These are phyloP conservation scores for Zygosaccharomyces bisporus DNA, from an alignment of 805 yeast genomes.

Conservation along the genomic window DNA sequence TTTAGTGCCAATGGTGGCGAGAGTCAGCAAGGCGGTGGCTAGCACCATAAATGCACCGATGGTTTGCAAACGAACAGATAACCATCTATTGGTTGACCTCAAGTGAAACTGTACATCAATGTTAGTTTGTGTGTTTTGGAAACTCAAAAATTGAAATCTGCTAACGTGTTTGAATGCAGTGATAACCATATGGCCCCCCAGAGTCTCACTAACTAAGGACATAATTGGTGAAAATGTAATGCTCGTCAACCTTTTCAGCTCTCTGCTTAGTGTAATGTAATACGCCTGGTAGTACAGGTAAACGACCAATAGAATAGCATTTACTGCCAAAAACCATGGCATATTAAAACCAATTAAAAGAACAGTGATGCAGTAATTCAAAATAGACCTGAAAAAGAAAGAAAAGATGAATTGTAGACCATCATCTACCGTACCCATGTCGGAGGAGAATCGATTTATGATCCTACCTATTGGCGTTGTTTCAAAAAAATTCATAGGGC, in stretches of 20 bases:
- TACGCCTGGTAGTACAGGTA: constrained; percentile 68
- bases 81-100: constrained; percentile 61
- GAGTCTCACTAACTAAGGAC: constrained; percentile 78
- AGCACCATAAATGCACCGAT: constrained; percentile 57
- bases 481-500: constrained; percentile 68
- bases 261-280: constrained; percentile 70
- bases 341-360: constrained; percentile 49
- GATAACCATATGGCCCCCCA: constrained; percentile 73
- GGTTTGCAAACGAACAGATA: constrained; percentile 55
- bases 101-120: constrained; percentile 47
- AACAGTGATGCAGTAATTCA: constrained; percentile 49
- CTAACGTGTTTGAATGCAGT: constrained; percentile 67
- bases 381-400: constrained; percentile 42
- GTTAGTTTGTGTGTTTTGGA: constrained; percentile 47
- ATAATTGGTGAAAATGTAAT: constrained; percentile 71
- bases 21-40: constrained; percentile 47
- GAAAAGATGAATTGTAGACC: constrained; percentile 52
- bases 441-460: constrained; percentile 61
- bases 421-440: constrained; percentile 54
- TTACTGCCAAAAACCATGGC: constrained; percentile 51
- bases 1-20: constrained; percentile 37
- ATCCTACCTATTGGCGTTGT: constrained; percentile 67
- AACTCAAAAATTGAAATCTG: constrained; percentile 57
- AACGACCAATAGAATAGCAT: constrained; percentile 44
- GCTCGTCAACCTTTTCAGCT: constrained; percentile 68